Evolutionary conservation across 768 basidiomycete genomes (phyloP).

Genomic region (Gloeophyllum trabeum): DNA sequence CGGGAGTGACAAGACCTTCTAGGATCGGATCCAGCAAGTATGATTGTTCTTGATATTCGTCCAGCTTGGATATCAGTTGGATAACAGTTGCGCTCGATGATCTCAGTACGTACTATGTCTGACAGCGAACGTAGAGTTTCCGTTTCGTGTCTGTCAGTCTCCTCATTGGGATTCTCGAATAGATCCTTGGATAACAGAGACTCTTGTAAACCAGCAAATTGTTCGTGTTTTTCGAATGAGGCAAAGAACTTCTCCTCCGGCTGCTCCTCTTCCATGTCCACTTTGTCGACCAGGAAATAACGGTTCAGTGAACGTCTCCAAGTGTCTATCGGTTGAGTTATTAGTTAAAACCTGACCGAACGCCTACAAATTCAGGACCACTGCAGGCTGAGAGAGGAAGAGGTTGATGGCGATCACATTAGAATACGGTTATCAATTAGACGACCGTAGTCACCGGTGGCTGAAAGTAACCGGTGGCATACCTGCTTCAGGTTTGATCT

Average conservation of each 20-base stretch:
- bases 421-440: too few species aligned
- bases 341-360: too few species aligned
- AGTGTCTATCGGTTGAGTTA: too few species aligned
- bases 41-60: slow-evolving; percentile 86
- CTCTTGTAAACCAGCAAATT: slow-evolving; percentile 44
- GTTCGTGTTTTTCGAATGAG: slow-evolving; percentile 49
- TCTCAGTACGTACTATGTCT: slow-evolving; percentile 2
- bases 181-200: slow-evolving; percentile 38
- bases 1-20: slow-evolving; percentile 66
- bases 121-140: slow-evolving; percentile 4
- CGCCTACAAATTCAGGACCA: too few species aligned
- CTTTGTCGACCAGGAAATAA: background rate
- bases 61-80: slow-evolving; percentile 40
- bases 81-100: background rate
- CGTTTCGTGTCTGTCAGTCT: slow-evolving; percentile 4
- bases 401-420: too few species aligned
- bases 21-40: slow-evolving; percentile 88
- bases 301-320: too few species aligned
- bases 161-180: slow-evolving; percentile 21
- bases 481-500: too few species aligned
- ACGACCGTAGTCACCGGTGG: too few species aligned
- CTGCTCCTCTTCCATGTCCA: slow-evolving; percentile 25
- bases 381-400: too few species aligned
- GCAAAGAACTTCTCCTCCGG: slow-evolving; percentile 35
- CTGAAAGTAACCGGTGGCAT: too few species aligned